Percentiles rank a stretch among this genome's conserved stretches.
Evolutionary conservation across 306 rosid species (phyloP).

Genomic region (Glycine tomentella): DNA sequence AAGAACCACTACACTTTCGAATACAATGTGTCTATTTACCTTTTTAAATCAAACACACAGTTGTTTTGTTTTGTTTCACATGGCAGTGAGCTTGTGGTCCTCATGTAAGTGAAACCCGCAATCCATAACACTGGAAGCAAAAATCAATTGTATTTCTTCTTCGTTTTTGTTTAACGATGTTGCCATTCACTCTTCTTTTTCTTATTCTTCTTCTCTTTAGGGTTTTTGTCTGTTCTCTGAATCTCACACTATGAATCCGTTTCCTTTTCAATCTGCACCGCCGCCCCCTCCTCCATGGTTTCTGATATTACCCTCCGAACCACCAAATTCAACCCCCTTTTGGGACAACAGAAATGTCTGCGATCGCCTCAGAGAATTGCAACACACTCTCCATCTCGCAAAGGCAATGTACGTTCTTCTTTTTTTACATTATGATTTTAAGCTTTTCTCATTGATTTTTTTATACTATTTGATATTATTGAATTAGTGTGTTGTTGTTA

Average conservation of each 20-base stretch:
- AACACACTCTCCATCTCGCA: slow-evolving; percentile 71
- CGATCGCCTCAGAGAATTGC: slow-evolving; percentile 63
- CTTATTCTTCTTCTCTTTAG: too few species aligned
- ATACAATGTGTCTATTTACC: too few species aligned
- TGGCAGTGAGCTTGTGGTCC: too few species aligned
- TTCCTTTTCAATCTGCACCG: slow-evolving; percentile 52
- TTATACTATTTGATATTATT: not conserved
- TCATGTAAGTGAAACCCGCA: too few species aligned
- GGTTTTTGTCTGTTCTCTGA: not conserved
- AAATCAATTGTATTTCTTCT: not conserved
- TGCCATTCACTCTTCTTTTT: not conserved
- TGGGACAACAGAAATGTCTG: slow-evolving; percentile 70
- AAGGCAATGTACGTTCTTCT: slow-evolving; percentile 63
- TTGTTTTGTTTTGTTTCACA: too few species aligned
- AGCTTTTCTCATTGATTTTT: too few species aligned
- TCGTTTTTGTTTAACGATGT: not conserved
- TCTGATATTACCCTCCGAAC: slow-evolving; percentile 60
- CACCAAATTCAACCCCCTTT: slow-evolving; percentile 63
- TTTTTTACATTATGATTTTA: not conserved
- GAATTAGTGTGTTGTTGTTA: slow-evolving; percentile 11
- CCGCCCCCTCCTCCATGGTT: slow-evolving; percentile 46
- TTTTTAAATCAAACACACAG: too few species aligned
- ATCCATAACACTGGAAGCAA: not conserved
- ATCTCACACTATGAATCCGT: slow-evolving; percentile 53
- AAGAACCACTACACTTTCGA: too few species aligned